Conservation (phyloP, 345 rosid genomes). For the Citrus reticulata region DNA sequence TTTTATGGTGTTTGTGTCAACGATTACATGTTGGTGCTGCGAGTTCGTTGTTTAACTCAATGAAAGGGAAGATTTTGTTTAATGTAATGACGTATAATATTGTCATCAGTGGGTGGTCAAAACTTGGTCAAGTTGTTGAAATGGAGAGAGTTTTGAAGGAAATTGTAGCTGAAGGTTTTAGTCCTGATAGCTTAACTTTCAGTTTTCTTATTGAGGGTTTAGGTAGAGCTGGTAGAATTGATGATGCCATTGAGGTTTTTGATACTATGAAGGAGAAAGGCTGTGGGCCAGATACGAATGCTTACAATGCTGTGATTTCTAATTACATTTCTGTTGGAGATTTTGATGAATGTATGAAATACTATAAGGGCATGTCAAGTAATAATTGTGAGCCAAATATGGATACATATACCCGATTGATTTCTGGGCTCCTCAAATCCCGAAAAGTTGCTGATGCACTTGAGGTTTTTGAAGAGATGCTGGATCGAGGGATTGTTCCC, state of each 20-base stretch:
- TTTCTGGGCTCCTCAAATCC: conserved; percentile 58
- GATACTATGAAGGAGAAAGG: conserved; percentile 47
- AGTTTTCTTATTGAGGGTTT: conserved; percentile 64
- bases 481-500: conserved; percentile 52
- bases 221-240: conserved; percentile 71
- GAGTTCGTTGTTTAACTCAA: conserved; percentile 44
- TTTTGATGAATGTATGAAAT: conserved; percentile 54
- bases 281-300: conserved; percentile 40
- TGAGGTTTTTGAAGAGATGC: conserved; percentile 82
- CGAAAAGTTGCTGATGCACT: conserved; percentile 86
- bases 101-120: conserved; percentile 75
- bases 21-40: conserved; percentile 76
- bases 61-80: conserved; percentile 47
- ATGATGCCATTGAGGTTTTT: conserved; percentile 62
- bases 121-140: conserved; percentile 51
- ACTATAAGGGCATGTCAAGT: conserved; percentile 48
- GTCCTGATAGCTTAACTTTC: conserved; percentile 51
- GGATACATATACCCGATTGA: conserved; percentile 59
- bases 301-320: conserved; percentile 73
- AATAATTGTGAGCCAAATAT: conserved; percentile 50
- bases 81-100: conserved; percentile 54
- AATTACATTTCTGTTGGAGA: conserved; percentile 51
- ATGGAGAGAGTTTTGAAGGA: conserved; percentile 57
- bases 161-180: conserved; percentile 56
- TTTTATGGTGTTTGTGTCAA: conserved; percentile 60